Base-by-base conservation (phyloP, 495 filamentous ascomycete genomes). In the Podospora tetraspora region DNA sequence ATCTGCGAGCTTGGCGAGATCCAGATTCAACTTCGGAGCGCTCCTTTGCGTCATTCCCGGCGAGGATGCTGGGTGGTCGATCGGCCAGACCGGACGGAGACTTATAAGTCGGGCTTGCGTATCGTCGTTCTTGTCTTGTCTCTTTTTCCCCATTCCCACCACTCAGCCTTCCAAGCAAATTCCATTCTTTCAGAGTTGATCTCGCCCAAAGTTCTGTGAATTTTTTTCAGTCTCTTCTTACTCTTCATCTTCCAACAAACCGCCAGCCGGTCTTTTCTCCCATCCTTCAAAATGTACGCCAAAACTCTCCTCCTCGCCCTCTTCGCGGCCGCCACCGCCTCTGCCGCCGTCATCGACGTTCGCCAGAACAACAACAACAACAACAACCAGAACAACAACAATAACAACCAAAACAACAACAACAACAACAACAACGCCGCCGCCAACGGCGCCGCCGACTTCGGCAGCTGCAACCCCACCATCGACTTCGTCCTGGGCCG, bases 391-490 rank as follows among this genome's bases (percentile, higher is more conserved):
- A 52, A 52, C 23, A 52, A 64, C 34, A 65, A 65, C 63, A 65
- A 68, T 56, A 37, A 61, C 21, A 32, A 57, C 63, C 8, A 32
- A 2, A 56, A 37, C 34, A 43, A 43, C 22, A 59, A 59, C 63
- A 52, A 64, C 34, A 59, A 59, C 63, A 59, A 68, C 56, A 57
- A 61, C 24, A 32, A 57, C 63, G 22, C 8, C 52, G 16, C n/a
- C 30, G 69, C 70, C 57, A 69, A 71, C 62, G 73, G 62, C 29
- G 78, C 74, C 60, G 72, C 78, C 63, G 81, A 86, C 74, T 85
- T 87, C 60, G 84, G 85, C 62, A 69, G 76, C 58, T 87, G 85
- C 77, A 79, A 79, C 11, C 85, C 85, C 25, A 84, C 83, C 65
- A 86, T 87, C 65, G 81, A 81, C 67, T 86, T 85, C 75, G 79